Base-by-base conservation (phyloP, 176 grass and related monocot genomes). In the Hordeum marinum region DNA sequence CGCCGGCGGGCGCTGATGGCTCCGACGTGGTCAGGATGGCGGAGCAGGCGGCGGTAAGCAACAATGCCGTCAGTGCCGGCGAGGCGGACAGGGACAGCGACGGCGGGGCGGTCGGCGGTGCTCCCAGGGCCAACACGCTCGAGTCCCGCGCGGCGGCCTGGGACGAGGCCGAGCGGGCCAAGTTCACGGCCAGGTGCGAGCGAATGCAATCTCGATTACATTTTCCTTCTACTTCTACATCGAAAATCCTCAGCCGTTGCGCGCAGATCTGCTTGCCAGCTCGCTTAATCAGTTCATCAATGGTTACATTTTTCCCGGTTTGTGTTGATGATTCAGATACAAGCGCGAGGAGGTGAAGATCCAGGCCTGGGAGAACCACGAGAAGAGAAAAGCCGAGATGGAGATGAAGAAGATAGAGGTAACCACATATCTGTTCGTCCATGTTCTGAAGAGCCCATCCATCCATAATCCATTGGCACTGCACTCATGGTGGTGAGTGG, bases 351-450 rank as follows among this genome's bases (percentile, higher is more conserved):
- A 95, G 78, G 84, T 95, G 84, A 89, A 93, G 77, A 98, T 98
- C 78, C 93, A 98, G 67, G 96, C 96, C 4, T 98, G 96, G 96
- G 96, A 95, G 80, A 95, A 98, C 81, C 96, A 98, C 20, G 93
- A 95, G 83, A 98, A 92, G 82, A 80, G 93, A 45, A 98, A 90
- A 82, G 93, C 89, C 68, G 89, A 98, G 86, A 77, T 84, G 61
- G 93, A 95, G 88, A 89, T 98, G 93, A 95, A 88, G 89, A 98
- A 72, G 80, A 82, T 88, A 42, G 91, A 98, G 93, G 96, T 92
- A 55, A 55, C n/a, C n/a, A n/a, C n/a, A n/a, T n/a, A n/a, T n/a
- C n/a, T n/a, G n/a, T n/a, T n/a, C n/a, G n/a, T n/a, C n/a, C n/a
- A n/a, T n/a, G n/a, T n/a, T 23, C 11, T 12, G 2, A 55, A 37